Percentiles rank a stretch among this genome's conserved stretches.
Evolutionary conservation across 2,329 filamentous ascomycete species (phyloP).

Genomic region (Fusarium sarcochroum): DNA sequence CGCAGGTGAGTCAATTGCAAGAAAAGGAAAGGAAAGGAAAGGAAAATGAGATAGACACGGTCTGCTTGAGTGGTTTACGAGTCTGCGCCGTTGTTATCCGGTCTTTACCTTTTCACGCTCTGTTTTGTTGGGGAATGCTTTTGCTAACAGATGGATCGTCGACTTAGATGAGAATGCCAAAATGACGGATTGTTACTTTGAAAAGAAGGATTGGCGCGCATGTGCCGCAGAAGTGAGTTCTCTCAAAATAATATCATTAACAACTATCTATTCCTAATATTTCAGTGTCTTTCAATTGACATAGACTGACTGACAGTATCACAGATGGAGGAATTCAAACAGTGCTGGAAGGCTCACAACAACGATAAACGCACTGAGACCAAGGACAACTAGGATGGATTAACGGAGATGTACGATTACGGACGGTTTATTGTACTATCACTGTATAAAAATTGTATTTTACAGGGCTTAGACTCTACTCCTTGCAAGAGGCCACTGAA

Average conservation of each 20-base stretch:
- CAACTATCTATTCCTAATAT: background rate
- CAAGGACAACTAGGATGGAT: slow-evolving; percentile 69
- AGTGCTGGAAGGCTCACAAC: slow-evolving; percentile 91
- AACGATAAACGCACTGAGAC: slow-evolving; percentile 86
- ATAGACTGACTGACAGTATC: slow-evolving; percentile 26
- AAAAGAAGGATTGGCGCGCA: slow-evolving; percentile 94
- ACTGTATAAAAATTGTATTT: slow-evolving; percentile 17
- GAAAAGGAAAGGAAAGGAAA: background rate
- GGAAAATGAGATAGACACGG: background rate
- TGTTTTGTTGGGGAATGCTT: slow-evolving; percentile 28
- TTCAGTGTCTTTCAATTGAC: background rate
- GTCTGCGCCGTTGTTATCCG: background rate
- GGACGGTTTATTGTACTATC: background rate
- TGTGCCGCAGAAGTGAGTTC: slow-evolving; percentile 87
- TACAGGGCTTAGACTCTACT: background rate
- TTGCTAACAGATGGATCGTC: slow-evolving; percentile 15
- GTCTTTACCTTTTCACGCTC: background rate
- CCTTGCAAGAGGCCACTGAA: background rate
- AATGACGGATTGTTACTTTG: slow-evolving; percentile 95
- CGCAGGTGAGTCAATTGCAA: slow-evolving; percentile 71
- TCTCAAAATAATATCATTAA: fast-evolving
- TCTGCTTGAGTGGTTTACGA: background rate
- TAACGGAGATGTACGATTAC: background rate
- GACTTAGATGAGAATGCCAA: slow-evolving; percentile 84
- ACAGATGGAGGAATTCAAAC: slow-evolving; percentile 90